Evolutionary conservation across 352 stramenopile genomes (phyloP), one percentile per base, ranked within the genome.

Genomic region (Phytophthora nicotianae): DNA sequence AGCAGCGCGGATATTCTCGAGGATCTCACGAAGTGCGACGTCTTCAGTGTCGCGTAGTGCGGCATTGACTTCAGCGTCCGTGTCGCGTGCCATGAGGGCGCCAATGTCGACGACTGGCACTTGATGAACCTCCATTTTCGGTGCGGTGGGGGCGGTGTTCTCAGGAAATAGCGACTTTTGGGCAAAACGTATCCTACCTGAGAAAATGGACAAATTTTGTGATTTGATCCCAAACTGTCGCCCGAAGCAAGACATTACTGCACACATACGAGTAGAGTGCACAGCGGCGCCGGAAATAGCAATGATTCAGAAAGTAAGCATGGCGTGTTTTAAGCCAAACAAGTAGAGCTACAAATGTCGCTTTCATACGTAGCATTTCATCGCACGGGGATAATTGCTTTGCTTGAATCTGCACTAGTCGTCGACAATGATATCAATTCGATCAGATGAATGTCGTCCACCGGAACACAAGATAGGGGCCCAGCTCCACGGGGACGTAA

Each of bases 21-120:
- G 68, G 66, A 65, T 77, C 50, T 50, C 38, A 13, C 17, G 24
- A 14, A 88, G 41, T 13, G 50, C 33, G 42, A 40, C 27, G 11
- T 69, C 43, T 5, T 64, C 33, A 2, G 33, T 20, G 5, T 58
- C 35, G 9, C 37, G 51, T 40, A 81, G 57, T n/a, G 47, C 64
- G 1, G 62, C 51, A 3, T 75, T 58, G 21, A 87, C 72, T n/a
- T 78, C 42, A 0, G 50, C 58, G 58, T 86, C 75, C 23, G 46
- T 70, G 19, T 50, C 26, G 49, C 59, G 68, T 40, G 64, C 63
- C 56, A 84, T 85, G 49, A 89, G 59, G 38, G 69, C 63, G 29
- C 51, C 74, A 20, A 90, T 82, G 58, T 88, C 74, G 45, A 89
- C 50, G 32, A 77, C 66, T 0, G 74, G 78, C 43, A 90, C 81